These are phyloP conservation scores for Pichia cactophila DNA, from an alignment of 1,139 yeast genomes.

Conservation along the genomic window DNA sequence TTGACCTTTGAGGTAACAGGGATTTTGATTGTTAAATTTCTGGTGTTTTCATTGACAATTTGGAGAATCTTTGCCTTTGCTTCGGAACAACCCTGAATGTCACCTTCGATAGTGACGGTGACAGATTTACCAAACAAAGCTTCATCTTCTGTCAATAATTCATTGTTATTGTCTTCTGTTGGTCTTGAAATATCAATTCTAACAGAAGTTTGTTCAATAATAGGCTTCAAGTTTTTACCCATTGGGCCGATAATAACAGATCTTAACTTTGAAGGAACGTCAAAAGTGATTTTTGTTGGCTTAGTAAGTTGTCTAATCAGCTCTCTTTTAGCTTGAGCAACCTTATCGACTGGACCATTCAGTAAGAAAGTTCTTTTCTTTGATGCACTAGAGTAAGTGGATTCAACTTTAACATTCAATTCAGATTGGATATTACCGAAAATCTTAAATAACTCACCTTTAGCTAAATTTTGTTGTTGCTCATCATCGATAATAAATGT, in stretches of 20 bases:
- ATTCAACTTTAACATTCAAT: conserved; percentile 67
- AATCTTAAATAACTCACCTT: conserved; percentile 59
- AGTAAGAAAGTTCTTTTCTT: conserved; percentile 82
- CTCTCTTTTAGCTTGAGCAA: conserved; percentile 66
- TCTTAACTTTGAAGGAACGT: conserved; percentile 73
- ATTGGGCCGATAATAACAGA: conserved; percentile 83
- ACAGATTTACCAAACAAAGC: conserved; percentile 50
- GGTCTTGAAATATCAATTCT: conserved; percentile 65
- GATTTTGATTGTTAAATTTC: conserved; percentile 44
- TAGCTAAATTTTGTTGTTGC: conserved; percentile 56
- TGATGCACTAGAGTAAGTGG: conserved; percentile 70
- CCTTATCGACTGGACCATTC: conserved; percentile 66
- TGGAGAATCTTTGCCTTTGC: conserved; percentile 67
- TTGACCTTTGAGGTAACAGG: conserved; percentile 39
- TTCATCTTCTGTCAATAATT: conserved; percentile 31
- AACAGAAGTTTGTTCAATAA: conserved; percentile 63
- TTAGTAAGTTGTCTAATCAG: conserved; percentile 72
- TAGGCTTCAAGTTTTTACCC: conserved; percentile 77
- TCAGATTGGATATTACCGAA: conserved; percentile 54
- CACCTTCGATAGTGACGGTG: conserved; percentile 70
- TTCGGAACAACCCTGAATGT: conserved; percentile 68
- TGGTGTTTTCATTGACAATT: conserved; percentile 72
- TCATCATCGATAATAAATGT: conserved; percentile 65
- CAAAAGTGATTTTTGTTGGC: conserved; percentile 54
- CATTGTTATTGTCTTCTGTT: conserved; percentile 16